Evolutionary conservation across 495 filamentous ascomycete species (phyloP).

Genomic region (Lepraria neglecta): DNA sequence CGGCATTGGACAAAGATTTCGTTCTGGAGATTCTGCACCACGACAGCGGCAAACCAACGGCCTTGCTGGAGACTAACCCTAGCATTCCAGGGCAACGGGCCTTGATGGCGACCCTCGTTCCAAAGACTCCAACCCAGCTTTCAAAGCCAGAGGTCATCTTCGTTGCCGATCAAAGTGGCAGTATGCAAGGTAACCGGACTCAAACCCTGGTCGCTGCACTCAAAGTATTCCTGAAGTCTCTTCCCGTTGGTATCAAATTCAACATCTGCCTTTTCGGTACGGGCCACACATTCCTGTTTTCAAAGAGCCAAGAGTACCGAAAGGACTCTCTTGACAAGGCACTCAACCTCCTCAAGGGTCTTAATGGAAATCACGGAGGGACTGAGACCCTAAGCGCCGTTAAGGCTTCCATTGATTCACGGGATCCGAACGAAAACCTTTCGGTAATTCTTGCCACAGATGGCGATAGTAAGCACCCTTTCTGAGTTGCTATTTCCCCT

Average conservation of each 20-base stretch:
- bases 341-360: conserved; percentile 40
- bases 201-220: conserved; percentile 51
- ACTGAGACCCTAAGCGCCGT: conserved; percentile 58
- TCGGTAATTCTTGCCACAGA: conserved; percentile 66
- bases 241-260: conserved; percentile 62
- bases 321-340: conserved; percentile 47
- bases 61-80: conserved; percentile 57
- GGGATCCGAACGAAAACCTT: conserved; percentile 47
- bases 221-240: conserved; percentile 60
- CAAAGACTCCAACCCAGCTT: conserved; percentile 52
- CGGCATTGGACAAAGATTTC: conserved; percentile 38
- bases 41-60: conserved; percentile 50
- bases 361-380: conserved; percentile 56
- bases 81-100: conserved; percentile 54
- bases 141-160: conserved; percentile 61
- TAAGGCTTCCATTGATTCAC: conserved; percentile 43
- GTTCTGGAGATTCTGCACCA: conserved; percentile 50
- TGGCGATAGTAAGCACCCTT: conserved; percentile 42
- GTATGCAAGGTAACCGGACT: conserved; percentile 53
- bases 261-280: conserved; percentile 70
- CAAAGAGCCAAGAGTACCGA: conserved; percentile 49
- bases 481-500: no score
- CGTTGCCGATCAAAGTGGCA: conserved; percentile 61
- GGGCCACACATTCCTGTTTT: conserved; percentile 51
- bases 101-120: conserved; percentile 61